Evolutionary conservation across 345 rosid species (phyloP).

Genomic region (Erysimum cheiranthoides): DNA sequence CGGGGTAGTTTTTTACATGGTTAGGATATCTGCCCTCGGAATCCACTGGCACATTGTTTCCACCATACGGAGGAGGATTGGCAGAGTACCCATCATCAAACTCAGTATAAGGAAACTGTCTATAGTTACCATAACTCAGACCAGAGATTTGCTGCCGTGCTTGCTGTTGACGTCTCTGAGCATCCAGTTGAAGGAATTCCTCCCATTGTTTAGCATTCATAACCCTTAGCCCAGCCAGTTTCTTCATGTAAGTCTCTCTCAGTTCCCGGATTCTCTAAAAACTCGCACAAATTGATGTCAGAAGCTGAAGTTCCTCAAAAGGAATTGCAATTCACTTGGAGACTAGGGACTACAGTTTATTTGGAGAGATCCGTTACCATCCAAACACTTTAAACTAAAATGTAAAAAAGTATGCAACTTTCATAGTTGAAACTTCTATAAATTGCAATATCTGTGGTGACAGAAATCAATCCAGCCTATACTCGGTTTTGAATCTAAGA

Average conservation of each 20-base stretch:
- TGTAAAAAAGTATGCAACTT: not conserved
- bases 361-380: slow-evolving; percentile 23
- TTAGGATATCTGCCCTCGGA: slow-evolving; percentile 69
- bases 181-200: slow-evolving; percentile 79
- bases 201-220: slow-evolving; percentile 80
- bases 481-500: slow-evolving; percentile 30
- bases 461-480: slow-evolving; percentile 20
- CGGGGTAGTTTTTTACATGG: slow-evolving; percentile 66
- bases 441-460: slow-evolving; percentile 34
- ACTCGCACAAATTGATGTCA: slow-evolving; percentile 51
- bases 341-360: slow-evolving; percentile 13
- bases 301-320: slow-evolving; percentile 46
- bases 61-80: slow-evolving; percentile 62
- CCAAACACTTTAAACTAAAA: slow-evolving; percentile 19
- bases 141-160: slow-evolving; percentile 60
- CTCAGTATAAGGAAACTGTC: slow-evolving; percentile 72
- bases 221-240: slow-evolving; percentile 67
- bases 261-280: slow-evolving; percentile 85
- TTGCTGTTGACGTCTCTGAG: slow-evolving; percentile 81
- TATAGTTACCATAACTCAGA: slow-evolving; percentile 66
- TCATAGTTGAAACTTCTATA: slow-evolving; percentile 13
- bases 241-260: slow-evolving; percentile 85
- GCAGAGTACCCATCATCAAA: slow-evolving; percentile 61
- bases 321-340: slow-evolving; percentile 18
- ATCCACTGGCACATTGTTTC: slow-evolving; percentile 58